Evolutionary conservation across 208 protist species (phyloP), one percentile per base, ranked within the genome.

Genomic region (Leishmania tarentolae): DNA sequence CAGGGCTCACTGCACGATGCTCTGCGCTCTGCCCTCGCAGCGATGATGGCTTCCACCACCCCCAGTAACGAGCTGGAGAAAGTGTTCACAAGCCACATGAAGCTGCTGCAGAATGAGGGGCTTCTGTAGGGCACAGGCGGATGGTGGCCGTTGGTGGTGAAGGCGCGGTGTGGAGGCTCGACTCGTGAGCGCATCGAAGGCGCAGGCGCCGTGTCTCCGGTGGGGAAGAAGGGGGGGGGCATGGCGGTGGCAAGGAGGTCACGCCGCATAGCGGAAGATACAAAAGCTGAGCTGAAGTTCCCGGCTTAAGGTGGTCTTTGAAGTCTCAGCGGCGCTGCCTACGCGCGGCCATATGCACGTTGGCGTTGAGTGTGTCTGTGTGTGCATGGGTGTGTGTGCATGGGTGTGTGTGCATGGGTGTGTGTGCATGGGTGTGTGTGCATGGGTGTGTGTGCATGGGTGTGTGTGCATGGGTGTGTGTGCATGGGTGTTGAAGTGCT

Each of bases 1-100:
- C 90, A 96, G 80, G 90, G 78, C 44, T 65, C 90, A 19, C 83
- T 94, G 46, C 65, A 84, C 47, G 84, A 80, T 11, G 88, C 91
- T 21, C 75, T 94, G 57, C 83, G 75, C 37, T 68, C 82, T 35
- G 84, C 87, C 44, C 83, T 94, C 19, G 37, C 50, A 15, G 52
- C 70, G 63, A 85, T 93, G 78, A 88, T 93, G n/a, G 87, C 90
- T 24, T 84, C 83, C 46, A 90, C 89, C 11, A 61, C 82, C 31
- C 84, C 87, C 31, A 96, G 90, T 80, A 84, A 73, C 13, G 83
- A 76, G 68, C 82, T 96, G 72, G 89, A 92, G 73, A 84, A 86
- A 75, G 86, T 94, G 0, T 91, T 94, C 71, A 76, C 86, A 3
- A 83, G 85, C 44, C 90, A 91, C 69, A 82, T 85, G 37, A 65